Evolutionary conservation across 306 rosid genomes (phyloP), one percentile per base, ranked within the genome.

Genomic region (Sindora glabra): DNA sequence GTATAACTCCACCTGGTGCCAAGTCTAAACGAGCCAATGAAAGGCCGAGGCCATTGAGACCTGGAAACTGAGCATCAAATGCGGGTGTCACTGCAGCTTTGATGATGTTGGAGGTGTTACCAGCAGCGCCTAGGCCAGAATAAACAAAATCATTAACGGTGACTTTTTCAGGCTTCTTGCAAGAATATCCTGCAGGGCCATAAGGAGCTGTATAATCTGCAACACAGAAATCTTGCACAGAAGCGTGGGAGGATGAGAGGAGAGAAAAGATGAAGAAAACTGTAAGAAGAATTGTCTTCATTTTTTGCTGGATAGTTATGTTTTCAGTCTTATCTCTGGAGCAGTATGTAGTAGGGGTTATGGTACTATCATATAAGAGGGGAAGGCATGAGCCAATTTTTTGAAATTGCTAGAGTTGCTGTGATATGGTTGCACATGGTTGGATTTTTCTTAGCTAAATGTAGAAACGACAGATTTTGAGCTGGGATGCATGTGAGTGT

Each of bases 171-270:
- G 81, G 74, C 40, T 33, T 59, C 79, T 82, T 88, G 83, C 96
- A 91, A 5, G 90, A 59, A 59, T 76, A 91, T 16, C 96, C 94
- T 38, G 88, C 71, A 0, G 95, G 95, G 59, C 79, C 70, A 6
- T 75, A 77, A 0, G 96, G 83, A 1, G 26, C 76, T 9, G 68
- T 14, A 16, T 37, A 67, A 68, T 91, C 96, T 1, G 84, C 95
- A 1, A 91, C 96, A 0, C 98, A 88, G 67, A 91, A 91, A 74
- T 88, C 98, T 36, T 80, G 76, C 5, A 86, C 84, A 0, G 84
- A 71, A 18, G 92, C 96, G 0, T 73, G 44, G 57, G 83, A 77
- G 60, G 77, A 68, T 19, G 77, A 26, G 18, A 79, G 47, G 40
- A 81, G 64, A 10, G 65, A 67, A 21, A 66, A 32, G 30, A 66